Percentiles rank a stretch among this genome's conserved stretches.
These are phyloP conservation scores for Corynascus novoguineensis DNA, from an alignment of 495 filamentous ascomycete genomes.

Conservation along the genomic window DNA sequence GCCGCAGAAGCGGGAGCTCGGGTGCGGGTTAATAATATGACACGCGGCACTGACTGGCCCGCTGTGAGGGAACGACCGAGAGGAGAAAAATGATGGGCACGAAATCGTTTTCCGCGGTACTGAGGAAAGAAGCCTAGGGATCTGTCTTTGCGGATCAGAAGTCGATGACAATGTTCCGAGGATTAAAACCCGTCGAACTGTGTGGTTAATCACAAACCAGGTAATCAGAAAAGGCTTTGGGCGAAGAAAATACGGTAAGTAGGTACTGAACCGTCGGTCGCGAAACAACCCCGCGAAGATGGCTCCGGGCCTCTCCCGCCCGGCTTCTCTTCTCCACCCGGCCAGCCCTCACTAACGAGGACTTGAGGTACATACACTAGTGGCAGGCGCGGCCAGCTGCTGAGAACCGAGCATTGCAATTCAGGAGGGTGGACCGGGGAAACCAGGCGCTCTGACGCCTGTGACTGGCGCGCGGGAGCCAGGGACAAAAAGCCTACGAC, in stretches of 20 bases:
- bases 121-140: too few relatives aligned
- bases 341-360: too few relatives aligned
- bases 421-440: conserved; percentile 1
- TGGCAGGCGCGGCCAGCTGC: not conserved
- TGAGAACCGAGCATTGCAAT: not conserved
- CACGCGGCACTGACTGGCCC: conserved; percentile 2
- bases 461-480: conserved; percentile 1
- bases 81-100: too few relatives aligned
- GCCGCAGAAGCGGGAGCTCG: not conserved
- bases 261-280: too few relatives aligned
- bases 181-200: too few relatives aligned
- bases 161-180: not conserved
- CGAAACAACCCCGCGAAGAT: conserved; percentile 3
- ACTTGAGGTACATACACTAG: too few relatives aligned
- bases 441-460: not conserved
- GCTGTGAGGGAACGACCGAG: conserved; percentile 1
- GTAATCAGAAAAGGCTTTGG: too few relatives aligned
- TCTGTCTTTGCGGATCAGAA: too few relatives aligned
- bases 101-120: too few relatives aligned
- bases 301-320: not conserved
- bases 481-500: not conserved
- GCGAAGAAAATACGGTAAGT: too few relatives aligned
- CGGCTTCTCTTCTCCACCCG: not conserved
- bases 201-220: too few relatives aligned
- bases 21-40: conserved; percentile 18